Evolutionary conservation across 306 rosid genomes (phyloP).

Genomic region (Quercus rubra): DNA sequence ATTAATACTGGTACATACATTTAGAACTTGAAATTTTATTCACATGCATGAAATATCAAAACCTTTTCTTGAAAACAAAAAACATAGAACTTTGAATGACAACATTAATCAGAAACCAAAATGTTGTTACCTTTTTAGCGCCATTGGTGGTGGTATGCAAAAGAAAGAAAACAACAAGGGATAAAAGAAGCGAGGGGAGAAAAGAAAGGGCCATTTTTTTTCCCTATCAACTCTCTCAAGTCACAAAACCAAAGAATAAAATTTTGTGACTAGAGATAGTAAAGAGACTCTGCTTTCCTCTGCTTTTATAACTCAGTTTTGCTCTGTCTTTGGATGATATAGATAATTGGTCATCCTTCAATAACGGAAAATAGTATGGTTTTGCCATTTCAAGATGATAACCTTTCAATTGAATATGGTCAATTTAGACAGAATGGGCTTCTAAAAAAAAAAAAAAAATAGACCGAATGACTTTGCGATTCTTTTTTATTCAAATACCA

Average conservation of each 20-base stretch:
- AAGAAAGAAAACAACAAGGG: slow-evolving; percentile 30
- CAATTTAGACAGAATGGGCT: neutral
- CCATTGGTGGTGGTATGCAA: slow-evolving; percentile 29
- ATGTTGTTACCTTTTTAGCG: slow-evolving; percentile 34
- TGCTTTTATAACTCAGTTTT: slow-evolving; percentile 7
- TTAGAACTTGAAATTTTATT: neutral
- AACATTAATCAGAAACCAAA: neutral
- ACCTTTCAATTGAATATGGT: neutral
- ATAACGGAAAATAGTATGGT: neutral
- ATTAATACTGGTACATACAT: neutral
- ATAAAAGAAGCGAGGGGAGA: slow-evolving; percentile 12
- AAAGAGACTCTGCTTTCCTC: neutral
- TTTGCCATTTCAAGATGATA: neutral
- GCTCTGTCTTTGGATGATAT: neutral
- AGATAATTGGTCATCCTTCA: no score
- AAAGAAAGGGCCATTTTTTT: slow-evolving; percentile 21
- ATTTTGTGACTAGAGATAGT: neutral
- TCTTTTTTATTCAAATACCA: neutral
- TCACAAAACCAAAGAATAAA: neutral
- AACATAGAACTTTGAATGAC: neutral
- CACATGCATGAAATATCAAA: no score
- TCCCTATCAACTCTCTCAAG: neutral
- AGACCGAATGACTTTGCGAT: neutral
- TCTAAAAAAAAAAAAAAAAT: no score
- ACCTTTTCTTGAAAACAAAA: neutral